Conservation (phyloP, 2,329 filamentous ascomycete species). For the Orbilia oligospora region DNA sequence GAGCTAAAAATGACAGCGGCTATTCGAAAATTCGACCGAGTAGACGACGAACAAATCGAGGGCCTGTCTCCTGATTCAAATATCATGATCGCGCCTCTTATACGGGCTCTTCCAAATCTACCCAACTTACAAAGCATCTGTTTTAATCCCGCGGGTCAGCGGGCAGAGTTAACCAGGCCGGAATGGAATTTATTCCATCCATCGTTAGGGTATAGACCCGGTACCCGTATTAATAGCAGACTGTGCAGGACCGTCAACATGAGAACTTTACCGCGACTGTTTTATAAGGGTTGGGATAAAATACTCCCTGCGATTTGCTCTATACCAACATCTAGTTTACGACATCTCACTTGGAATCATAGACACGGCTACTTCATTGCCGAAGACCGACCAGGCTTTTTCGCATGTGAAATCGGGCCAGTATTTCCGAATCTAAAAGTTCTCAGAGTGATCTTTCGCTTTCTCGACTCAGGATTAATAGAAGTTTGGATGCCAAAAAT, state of each 20-base stretch:
- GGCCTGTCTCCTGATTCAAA: too few relatives aligned
- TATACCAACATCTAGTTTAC: not conserved
- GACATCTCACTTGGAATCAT: not conserved
- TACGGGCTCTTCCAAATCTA: not conserved
- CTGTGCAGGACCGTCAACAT: too few relatives aligned
- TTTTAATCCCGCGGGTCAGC: not conserved
- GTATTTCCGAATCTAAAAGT: slow-evolving; percentile 8
- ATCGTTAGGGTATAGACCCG: not conserved
- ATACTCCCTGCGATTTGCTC: not conserved
- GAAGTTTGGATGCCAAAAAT: not conserved
- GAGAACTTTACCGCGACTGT: too few relatives aligned
- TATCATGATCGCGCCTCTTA: too few relatives aligned
- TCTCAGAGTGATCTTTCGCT: not conserved
- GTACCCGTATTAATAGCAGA: too few relatives aligned
- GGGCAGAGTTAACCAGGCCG: not conserved
- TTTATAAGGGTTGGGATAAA: not conserved
- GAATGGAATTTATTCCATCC: slow-evolving; percentile 32
- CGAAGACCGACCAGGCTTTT: not conserved
- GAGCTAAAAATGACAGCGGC: too few relatives aligned
- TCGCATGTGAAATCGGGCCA: not conserved
- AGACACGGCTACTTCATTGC: not conserved
- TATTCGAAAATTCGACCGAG: too few relatives aligned
- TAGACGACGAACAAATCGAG: too few relatives aligned
- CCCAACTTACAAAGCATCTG: slow-evolving; percentile 11
- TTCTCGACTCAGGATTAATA: not conserved